phyloP scores from a whole-genome alignment of 2,329 filamentous ascomycete species.

The Didymella lethalis region DNA sequence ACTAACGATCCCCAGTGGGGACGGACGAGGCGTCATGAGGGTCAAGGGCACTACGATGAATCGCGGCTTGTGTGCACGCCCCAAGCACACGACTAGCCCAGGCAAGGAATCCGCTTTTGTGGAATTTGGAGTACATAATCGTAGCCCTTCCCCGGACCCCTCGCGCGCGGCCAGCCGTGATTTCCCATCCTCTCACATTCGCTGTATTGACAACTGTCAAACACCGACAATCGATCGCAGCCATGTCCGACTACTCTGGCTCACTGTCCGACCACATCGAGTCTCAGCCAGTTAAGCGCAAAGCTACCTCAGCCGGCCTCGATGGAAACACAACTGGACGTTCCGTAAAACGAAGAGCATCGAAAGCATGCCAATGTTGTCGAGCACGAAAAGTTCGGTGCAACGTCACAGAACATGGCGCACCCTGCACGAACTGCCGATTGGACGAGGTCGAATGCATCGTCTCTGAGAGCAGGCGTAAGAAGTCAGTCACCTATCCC shows the following conservation, averaged over 20 bases:
- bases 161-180: slow-evolving; percentile 31
- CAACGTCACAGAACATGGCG: slow-evolving; percentile 86
- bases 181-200: slow-evolving; percentile 23
- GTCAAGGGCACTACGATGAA: slow-evolving; percentile 44
- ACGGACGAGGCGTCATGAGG: slow-evolving; percentile 47
- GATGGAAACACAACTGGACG: slow-evolving; percentile 56
- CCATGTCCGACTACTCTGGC: slow-evolving; percentile 51
- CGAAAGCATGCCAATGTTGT: slow-evolving; percentile 88
- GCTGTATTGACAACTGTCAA: slow-evolving; percentile 26
- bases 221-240: slow-evolving; percentile 24
- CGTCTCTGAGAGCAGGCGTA: slow-evolving; percentile 76
- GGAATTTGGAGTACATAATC: slow-evolving; percentile 47
- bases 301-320: slow-evolving; percentile 64
- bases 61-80: slow-evolving; percentile 40
- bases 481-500: slow-evolving; percentile 70
- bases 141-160: slow-evolving; percentile 35
- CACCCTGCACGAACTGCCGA: slow-evolving; percentile 86
- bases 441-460: slow-evolving; percentile 80
- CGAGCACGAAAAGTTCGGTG: slow-evolving; percentile 89
- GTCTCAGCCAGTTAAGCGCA: slow-evolving; percentile 61
- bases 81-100: slow-evolving; percentile 41
- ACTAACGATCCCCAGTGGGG: slow-evolving; percentile 46
- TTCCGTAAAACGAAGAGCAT: slow-evolving; percentile 83
- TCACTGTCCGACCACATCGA: slow-evolving; percentile 47
- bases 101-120: slow-evolving; percentile 44